Conservation (phyloP, 257 asterid genomes). For the Fraxinus cuspidata region DNA sequence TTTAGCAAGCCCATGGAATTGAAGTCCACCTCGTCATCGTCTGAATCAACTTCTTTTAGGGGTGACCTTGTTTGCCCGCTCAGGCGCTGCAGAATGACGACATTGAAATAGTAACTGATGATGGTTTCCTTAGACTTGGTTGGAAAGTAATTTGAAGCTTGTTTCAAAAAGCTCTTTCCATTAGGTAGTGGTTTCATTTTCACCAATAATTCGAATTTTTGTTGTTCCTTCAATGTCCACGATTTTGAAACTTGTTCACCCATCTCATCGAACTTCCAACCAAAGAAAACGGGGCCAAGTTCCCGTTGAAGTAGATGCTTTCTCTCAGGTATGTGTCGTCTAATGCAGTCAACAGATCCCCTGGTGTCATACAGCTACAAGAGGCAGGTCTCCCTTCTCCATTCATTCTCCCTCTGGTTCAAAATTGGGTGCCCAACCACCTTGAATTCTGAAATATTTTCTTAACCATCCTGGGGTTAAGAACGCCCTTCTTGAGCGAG, state of each 20-base stretch:
- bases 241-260: conserved; percentile 57
- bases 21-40: conserved; percentile 45
- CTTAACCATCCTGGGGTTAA: not conserved
- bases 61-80: conserved; percentile 45
- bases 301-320: conserved; percentile 46
- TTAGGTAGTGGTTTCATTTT: conserved; percentile 36
- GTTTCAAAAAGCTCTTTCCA: conserved; percentile 56
- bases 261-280: conserved; percentile 74
- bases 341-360: conserved; percentile 55
- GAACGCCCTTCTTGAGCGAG: conserved; percentile 28
- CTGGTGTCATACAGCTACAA: conserved; percentile 48
- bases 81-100: conserved; percentile 53
- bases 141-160: conserved; percentile 51
- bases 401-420: conserved; percentile 35
- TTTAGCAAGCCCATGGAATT: conserved; percentile 31
- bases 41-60: conserved; percentile 41
- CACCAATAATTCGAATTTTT: conserved; percentile 46
- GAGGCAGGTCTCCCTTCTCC: conserved; percentile 62
- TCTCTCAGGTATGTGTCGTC: conserved; percentile 50
- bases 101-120: conserved; percentile 60
- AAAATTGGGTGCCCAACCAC: conserved; percentile 65
- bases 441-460: conserved; percentile 37
- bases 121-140: conserved; percentile 38
- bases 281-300: conserved; percentile 57
- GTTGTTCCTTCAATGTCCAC: conserved; percentile 62